These are phyloP conservation scores for Boeremia lycopersici DNA, from an alignment of 2,329 filamentous ascomycete species.

Conservation along the genomic window DNA sequence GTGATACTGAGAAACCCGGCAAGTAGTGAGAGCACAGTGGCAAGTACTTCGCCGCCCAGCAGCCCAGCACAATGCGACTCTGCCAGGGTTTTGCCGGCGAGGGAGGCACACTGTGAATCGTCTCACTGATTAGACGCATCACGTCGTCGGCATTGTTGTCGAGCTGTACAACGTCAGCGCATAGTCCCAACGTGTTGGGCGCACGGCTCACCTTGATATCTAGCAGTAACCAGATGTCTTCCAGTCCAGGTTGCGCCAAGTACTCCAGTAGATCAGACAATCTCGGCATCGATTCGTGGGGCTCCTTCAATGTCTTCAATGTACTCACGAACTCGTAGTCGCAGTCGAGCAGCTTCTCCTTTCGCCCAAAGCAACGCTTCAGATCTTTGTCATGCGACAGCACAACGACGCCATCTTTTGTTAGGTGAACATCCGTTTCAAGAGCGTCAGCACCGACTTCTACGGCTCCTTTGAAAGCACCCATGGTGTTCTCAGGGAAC, in stretches of 20 bases:
- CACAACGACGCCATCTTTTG: conserved; percentile 82
- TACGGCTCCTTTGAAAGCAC: conserved; percentile 75
- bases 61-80: conserved; percentile 76
- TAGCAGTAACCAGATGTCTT: conserved; percentile 78
- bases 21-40: conserved; percentile 66
- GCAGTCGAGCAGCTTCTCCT: conserved; percentile 74
- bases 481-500: conserved; percentile 86
- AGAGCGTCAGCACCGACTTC: conserved; percentile 77
- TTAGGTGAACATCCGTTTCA: conserved; percentile 87
- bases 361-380: conserved; percentile 80
- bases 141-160: conserved; percentile 73
- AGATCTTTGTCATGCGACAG: conserved; percentile 81
- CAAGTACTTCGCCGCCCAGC: conserved; percentile 80
- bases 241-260: conserved; percentile 66
- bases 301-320: conserved; percentile 69
- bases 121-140: conserved; percentile 70
- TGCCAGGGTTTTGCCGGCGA: conserved; percentile 65
- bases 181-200: neutral
- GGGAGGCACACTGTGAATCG: conserved; percentile 60
- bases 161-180: conserved; percentile 52
- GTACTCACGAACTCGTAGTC: conserved; percentile 75
- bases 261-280: conserved; percentile 76
- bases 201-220: conserved; percentile 80
- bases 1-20: conserved; percentile 67
- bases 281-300: conserved; percentile 74